Evolutionary conservation across 164 flowering plant genomes (phyloP).

Genomic region (Hamamelis virginiana): DNA sequence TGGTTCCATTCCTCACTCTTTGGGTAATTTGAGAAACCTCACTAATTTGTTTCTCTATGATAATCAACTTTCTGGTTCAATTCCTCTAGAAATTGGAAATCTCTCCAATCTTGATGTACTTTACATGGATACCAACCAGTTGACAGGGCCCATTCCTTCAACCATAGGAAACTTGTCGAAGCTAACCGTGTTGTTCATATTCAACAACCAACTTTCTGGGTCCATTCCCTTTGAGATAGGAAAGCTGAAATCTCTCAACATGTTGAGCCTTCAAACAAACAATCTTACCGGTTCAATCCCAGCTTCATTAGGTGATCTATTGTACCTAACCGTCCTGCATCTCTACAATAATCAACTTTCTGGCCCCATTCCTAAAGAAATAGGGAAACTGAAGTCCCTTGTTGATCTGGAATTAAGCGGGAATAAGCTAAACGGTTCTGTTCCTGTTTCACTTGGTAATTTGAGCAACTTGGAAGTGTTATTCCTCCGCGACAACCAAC

Average conservation of each 20-base stretch:
- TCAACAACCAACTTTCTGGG: conserved; percentile 16
- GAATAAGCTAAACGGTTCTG: conserved; percentile 8
- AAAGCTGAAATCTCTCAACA: conserved; percentile 3
- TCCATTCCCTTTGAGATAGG: conserved; percentile 18
- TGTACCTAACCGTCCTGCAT: neutral
- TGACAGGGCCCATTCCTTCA: conserved; percentile 21
- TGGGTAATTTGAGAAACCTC: conserved; percentile 15
- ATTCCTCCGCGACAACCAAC: conserved; percentile 15
- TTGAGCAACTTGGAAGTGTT: conserved; percentile 5
- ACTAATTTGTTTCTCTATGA: neutral
- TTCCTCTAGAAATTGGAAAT: conserved; percentile 31
- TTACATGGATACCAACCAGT: conserved; percentile 2
- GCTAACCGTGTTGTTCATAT: conserved; percentile 2
- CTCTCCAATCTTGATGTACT: conserved; percentile 15
- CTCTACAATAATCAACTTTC: neutral
- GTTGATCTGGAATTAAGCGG: too few relatives aligned
- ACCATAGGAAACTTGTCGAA: conserved; percentile 15
- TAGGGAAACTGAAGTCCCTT: conserved; percentile 8
- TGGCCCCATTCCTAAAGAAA: conserved; percentile 20
- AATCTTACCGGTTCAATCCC: conserved; percentile 21
- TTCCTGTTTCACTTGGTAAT: conserved; percentile 18
- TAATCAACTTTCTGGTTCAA: conserved; percentile 20
- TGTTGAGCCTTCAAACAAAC: conserved; percentile 4
- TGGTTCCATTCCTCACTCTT: conserved; percentile 17
- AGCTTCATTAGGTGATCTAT: neutral